Evolutionary conservation across 1,139 yeast species (phyloP).

Genomic region (Yamadazyma trypodendri): DNA sequence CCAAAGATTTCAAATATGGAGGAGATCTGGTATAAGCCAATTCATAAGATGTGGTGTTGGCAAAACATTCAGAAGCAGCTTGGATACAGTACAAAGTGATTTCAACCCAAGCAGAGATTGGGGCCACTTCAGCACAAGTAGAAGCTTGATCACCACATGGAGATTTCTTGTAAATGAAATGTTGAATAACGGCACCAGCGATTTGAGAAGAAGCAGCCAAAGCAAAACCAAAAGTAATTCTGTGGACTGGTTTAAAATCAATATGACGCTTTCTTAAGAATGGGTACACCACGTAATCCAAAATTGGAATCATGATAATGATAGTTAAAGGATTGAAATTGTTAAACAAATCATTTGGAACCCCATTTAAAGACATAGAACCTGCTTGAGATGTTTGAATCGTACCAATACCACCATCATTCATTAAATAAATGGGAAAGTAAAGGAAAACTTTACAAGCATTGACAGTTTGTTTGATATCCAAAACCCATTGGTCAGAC

Average conservation of each 20-base stretch:
- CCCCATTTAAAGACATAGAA: slow-evolving; percentile 62
- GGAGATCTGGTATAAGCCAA: slow-evolving; percentile 72
- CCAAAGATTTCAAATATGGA: slow-evolving; percentile 63
- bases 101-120: slow-evolving; percentile 58
- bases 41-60: slow-evolving; percentile 66
- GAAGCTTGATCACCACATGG: slow-evolving; percentile 46
- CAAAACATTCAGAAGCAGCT: slow-evolving; percentile 70
- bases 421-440: slow-evolving; percentile 60
- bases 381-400: slow-evolving; percentile 66
- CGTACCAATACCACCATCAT: slow-evolving; percentile 65
- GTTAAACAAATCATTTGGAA: slow-evolving; percentile 69
- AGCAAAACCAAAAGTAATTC: slow-evolving; percentile 36
- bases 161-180: slow-evolving; percentile 31
- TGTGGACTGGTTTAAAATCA: slow-evolving; percentile 36
- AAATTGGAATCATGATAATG: slow-evolving; percentile 61
- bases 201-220: slow-evolving; percentile 38
- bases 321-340: slow-evolving; percentile 69
- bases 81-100: slow-evolving; percentile 50
- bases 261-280: slow-evolving; percentile 47
- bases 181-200: slow-evolving; percentile 42
- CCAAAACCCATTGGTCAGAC: slow-evolving; percentile 61
- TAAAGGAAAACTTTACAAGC: slow-evolving; percentile 65
- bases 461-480: slow-evolving; percentile 54
- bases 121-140: slow-evolving; percentile 42
- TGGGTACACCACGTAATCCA: slow-evolving; percentile 60